Percentiles rank a stretch among this genome's conserved stretches.
phyloP scores from a whole-genome alignment of 345 rosid genomes.

The Eucalyptus victrix region DNA sequence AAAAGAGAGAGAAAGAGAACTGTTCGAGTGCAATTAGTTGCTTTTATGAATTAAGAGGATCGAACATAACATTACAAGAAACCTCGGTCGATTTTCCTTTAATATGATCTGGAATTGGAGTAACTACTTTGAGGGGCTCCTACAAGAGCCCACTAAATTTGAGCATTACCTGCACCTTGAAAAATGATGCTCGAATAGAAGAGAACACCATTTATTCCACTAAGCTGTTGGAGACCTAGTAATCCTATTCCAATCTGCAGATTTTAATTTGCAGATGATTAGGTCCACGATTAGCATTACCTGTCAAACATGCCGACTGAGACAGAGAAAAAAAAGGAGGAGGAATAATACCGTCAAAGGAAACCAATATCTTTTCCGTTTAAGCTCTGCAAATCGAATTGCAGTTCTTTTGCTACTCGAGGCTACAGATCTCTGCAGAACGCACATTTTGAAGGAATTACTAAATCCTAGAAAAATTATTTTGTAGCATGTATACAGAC shows the following conservation, averaged over 20 bases:
- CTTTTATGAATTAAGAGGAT: neutral
- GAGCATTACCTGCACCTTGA: neutral
- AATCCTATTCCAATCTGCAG: constrained; percentile 85
- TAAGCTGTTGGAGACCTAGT: constrained; percentile 79
- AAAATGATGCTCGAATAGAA: constrained; percentile 53
- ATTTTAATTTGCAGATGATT: neutral
- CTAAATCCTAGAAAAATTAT: neutral
- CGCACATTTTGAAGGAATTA: neutral
- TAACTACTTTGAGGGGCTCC: neutral
- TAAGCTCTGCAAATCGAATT: constrained; percentile 51
- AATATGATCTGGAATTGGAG: neutral
- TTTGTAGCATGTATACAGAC: neutral
- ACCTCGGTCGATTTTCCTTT: neutral
- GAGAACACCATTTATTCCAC: constrained; percentile 82
- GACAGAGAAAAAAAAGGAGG: neutral
- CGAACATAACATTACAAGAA: neutral
- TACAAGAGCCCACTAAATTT: neutral
- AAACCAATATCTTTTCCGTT: constrained; percentile 53
- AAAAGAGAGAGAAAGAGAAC: neutral
- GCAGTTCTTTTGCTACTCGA: constrained; percentile 55
- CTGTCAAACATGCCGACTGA: neutral
- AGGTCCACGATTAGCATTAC: neutral
- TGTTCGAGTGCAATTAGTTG: neutral
- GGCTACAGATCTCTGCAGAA: constrained; percentile 67
- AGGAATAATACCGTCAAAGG: constrained; percentile 38